Evolutionary conservation across 2,329 filamentous ascomycete species (phyloP), one percentile per base, ranked within the genome.

Genomic region (Claviceps humidiphila): DNA sequence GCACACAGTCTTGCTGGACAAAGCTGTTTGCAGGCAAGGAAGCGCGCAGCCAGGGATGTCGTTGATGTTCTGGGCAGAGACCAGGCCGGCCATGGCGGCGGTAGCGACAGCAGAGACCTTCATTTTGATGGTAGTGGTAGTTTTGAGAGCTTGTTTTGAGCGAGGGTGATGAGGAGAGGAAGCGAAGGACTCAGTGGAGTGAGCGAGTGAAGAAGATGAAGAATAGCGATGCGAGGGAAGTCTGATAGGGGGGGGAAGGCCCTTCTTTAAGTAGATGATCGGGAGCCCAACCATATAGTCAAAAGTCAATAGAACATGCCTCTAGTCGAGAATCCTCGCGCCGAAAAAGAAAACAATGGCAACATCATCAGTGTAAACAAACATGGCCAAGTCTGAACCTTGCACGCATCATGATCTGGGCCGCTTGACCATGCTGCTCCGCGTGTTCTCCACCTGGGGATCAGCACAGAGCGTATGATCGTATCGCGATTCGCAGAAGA

Each of bases 41-140:
- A 63, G 44, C 39, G 70, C 68, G 58, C 70, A 72, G 52, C 54
- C 49, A 58, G 70, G 70, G 52, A 71, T 62, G 54, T 68, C 66
- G 44, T 26, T 47, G 50, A 54, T 58, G 53, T 59, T 57, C 64
- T 68, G 65, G 57, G 68, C 69, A 51, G 58, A 56, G 45, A 59
- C 68, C 51, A 64, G 57, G 53, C 65, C 60, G 58, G 63, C 64
- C 56, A 69, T 60, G 59, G 63, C 59, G 52, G 67, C 50, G 56
- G 64, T 59, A 54, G 62, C 63, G 58, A 66, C 49, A 53, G 66
- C 51, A 61, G 60, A 34, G 54, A 57, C 65, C 67, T 69, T 70
- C 68, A 70, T 70, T 34, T 66, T 70, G 11, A 14, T 8, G 8
- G 41, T 9, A 11, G 16, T 30, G 14, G 24, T 3, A 34, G 14